phyloP scores from a whole-genome alignment of 2,329 filamentous ascomycete genomes.

The Aspergillus japonicus region DNA sequence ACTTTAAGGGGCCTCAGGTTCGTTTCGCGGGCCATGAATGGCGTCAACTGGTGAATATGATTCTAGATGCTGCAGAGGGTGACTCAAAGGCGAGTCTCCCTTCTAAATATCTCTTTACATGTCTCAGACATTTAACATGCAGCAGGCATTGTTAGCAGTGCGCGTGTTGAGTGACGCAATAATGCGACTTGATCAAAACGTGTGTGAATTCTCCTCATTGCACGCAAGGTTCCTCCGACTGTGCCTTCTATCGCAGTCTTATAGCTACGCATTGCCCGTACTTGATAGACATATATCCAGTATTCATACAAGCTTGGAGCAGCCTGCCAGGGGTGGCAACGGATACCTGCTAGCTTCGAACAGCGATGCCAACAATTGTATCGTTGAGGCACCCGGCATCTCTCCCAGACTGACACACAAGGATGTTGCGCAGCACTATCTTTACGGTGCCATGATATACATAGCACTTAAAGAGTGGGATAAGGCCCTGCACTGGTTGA shows the following conservation, averaged over 20 bases:
- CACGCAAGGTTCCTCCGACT: constrained; percentile 44
- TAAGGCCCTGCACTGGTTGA: constrained; percentile 61
- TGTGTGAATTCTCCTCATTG: constrained; percentile 44
- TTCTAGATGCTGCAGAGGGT: constrained; percentile 30
- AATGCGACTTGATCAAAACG: constrained; percentile 44
- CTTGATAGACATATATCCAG: constrained; percentile 44
- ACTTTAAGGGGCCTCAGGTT: constrained; percentile 50
- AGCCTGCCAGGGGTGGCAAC: constrained; percentile 22
- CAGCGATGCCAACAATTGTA: constrained; percentile 30
- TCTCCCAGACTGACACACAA: constrained; percentile 41
- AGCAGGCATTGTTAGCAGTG: constrained; percentile 41
- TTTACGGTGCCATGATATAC: constrained; percentile 64
- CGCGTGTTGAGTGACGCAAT: constrained; percentile 45
- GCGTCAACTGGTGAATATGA: constrained; percentile 35
- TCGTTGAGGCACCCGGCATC: constrained; percentile 40
- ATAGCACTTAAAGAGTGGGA: constrained; percentile 62
- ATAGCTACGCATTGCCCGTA: constrained; percentile 40
- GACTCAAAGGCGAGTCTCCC: constrained; percentile 33
- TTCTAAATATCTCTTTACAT: constrained; percentile 14
- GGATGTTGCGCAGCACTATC: constrained; percentile 63
- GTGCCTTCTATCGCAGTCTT: constrained; percentile 44
- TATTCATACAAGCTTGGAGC: constrained; percentile 34
- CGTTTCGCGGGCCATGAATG: constrained; percentile 46
- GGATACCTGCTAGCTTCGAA: constrained; percentile 30
- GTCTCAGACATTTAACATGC: constrained; percentile 7